Percentiles rank a stretch among this genome's conserved stretches.
Conservation (phyloP, 805 yeast genomes). For the Debaryomyces tyrocola region DNA sequence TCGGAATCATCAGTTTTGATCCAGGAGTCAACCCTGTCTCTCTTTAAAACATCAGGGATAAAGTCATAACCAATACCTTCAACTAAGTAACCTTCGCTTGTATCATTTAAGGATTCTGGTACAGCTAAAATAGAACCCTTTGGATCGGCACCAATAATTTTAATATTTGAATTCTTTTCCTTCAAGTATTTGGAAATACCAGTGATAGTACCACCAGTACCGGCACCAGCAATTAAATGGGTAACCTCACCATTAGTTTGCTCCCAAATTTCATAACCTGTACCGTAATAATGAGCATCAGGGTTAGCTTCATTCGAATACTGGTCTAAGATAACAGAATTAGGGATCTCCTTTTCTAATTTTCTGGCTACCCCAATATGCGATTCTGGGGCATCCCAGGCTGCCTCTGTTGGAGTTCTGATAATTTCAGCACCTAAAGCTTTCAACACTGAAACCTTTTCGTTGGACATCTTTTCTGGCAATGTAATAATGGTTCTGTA, state of each 20-base stretch:
- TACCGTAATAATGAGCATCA: conserved; percentile 77
- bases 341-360: conserved; percentile 79
- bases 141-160: conserved; percentile 82
- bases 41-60: conserved; percentile 75
- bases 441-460: conserved; percentile 81
- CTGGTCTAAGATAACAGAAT: conserved; percentile 82
- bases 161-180: conserved; percentile 61
- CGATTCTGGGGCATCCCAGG: conserved; percentile 89
- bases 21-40: conserved; percentile 72
- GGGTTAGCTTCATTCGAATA: conserved; percentile 80
- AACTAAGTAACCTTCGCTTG: conserved; percentile 65
- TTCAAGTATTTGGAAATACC: conserved; percentile 83
- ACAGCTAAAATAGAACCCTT: conserved; percentile 80
- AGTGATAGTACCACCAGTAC: conserved; percentile 96
- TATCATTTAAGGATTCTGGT: conserved; percentile 68
- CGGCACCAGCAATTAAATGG: conserved; percentile 87
- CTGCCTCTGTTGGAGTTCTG: conserved; percentile 90
- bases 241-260: conserved; percentile 72
- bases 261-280: conserved; percentile 83
- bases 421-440: conserved; percentile 90
- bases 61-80: conserved; percentile 93
- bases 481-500: conserved; percentile 84
- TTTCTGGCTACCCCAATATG: conserved; percentile 86
- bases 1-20: conserved; percentile 83
- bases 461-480: conserved; percentile 92